Evolutionary conservation across 768 basidiomycete species (phyloP).

Genomic region (Termitomyces sp.): DNA sequence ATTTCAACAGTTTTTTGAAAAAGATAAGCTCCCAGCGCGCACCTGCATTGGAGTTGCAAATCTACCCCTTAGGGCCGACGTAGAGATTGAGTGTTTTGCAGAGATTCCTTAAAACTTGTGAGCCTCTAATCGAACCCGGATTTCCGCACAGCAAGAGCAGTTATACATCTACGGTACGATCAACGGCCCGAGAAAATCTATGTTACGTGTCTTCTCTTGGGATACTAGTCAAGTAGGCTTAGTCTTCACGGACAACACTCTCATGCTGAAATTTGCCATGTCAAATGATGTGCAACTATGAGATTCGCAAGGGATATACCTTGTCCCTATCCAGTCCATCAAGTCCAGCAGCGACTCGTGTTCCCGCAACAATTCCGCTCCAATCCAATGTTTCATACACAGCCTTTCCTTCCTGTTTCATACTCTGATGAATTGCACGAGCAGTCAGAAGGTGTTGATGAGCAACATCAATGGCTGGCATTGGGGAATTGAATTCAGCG

Average conservation of each 20-base stretch:
- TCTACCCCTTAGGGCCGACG: constrained; percentile 48
- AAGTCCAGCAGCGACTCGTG: constrained; percentile 71
- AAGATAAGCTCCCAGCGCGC: constrained; percentile 45
- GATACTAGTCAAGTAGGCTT: neutral
- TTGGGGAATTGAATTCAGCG: constrained; percentile 59
- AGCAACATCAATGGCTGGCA: constrained; percentile 70
- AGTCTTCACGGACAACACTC: constrained; percentile 18
- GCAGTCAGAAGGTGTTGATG: constrained; percentile 79
- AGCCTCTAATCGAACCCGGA: neutral
- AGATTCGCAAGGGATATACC: constrained; percentile 19
- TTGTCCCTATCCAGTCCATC: constrained; percentile 36
- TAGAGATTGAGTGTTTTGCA: constrained; percentile 63
- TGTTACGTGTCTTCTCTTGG: neutral
- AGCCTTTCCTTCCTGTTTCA: constrained; percentile 40
- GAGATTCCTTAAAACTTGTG: constrained; percentile 23
- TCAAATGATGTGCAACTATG: neutral
- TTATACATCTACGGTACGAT: neutral
- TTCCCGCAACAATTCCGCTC: constrained; percentile 77
- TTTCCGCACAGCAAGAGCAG: neutral
- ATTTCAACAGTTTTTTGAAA: constrained; percentile 40
- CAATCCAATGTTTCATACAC: constrained; percentile 68
- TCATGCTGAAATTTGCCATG: constrained; percentile 11
- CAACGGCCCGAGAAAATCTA: neutral
- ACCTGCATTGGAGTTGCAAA: constrained; percentile 55
- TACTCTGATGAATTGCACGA: constrained; percentile 59